Conservation (phyloP, 768 basidiomycete genomes). For the Paxillus involutus region DNA sequence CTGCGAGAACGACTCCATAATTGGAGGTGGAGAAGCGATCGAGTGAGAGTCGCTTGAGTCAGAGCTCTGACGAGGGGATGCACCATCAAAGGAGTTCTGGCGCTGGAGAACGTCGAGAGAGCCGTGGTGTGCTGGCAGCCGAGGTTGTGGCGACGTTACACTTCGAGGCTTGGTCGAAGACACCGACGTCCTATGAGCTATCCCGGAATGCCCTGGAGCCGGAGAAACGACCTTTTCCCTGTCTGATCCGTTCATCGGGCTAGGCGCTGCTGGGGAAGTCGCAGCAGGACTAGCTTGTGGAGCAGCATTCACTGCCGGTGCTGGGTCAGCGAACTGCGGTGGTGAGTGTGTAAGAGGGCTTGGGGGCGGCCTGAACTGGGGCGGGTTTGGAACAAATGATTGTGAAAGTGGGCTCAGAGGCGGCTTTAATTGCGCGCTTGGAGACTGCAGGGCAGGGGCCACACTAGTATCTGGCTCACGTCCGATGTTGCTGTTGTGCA, state of each 20-base stretch:
- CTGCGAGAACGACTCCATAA: conserved; percentile 39
- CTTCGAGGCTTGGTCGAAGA: conserved; percentile 12
- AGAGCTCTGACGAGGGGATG: conserved; percentile 15
- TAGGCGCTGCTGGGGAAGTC: conserved; percentile 9
- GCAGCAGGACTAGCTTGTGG: conserved; percentile 11
- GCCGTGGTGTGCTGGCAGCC: conserved; percentile 9
- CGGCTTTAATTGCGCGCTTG: conserved; percentile 21
- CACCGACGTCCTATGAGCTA: conserved; percentile 11
- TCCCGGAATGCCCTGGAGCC: not conserved
- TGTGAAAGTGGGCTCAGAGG: conserved; percentile 40
- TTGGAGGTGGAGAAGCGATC: conserved; percentile 40
- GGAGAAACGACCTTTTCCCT: conserved; percentile 24
- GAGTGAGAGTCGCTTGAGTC: conserved; percentile 34
- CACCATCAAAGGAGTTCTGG: conserved; percentile 19
- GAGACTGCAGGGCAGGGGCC: conserved; percentile 29
- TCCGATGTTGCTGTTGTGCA: conserved; percentile 7
- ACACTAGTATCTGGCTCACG: conserved; percentile 1
- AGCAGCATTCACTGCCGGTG: not conserved
- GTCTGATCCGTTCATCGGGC: conserved; percentile 8
- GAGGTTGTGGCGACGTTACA: conserved; percentile 10
- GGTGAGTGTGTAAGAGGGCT: conserved; percentile 37
- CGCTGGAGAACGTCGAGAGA: conserved; percentile 20
- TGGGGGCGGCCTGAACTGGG: conserved; percentile 5
- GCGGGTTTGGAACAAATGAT: conserved; percentile 9
- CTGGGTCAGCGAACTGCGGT: conserved; percentile 1